phyloP scores from a whole-genome alignment of 164 flowering plant species.

The Magnolia kwangsiensis region DNA sequence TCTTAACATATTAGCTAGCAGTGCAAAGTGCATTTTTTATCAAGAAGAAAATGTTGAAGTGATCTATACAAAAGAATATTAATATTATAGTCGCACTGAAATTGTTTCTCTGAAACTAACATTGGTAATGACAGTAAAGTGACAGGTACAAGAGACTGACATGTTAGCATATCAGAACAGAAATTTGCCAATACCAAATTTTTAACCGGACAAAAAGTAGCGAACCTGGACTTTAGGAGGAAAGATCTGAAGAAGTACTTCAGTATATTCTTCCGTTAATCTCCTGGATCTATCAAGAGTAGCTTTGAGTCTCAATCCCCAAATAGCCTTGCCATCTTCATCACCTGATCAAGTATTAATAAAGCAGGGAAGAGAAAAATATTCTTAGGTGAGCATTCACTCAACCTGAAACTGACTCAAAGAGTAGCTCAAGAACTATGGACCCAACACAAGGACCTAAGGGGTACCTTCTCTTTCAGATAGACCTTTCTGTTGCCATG shows the following conservation, averaged over 20 bases:
- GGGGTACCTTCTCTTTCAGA: slow-evolving; percentile 74
- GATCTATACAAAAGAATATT: no score
- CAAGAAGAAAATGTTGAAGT: no score
- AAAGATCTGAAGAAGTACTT: slow-evolving; percentile 77
- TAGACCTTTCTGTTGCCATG: slow-evolving; percentile 80
- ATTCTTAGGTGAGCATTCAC: background rate
- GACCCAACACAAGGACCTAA: background rate
- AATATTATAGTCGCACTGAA: no score
- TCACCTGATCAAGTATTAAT: slow-evolving; percentile 38
- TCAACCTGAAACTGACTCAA: background rate
- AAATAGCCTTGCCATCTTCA: slow-evolving; percentile 79
- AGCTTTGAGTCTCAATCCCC: slow-evolving; percentile 93
- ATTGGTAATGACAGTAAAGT: no score
- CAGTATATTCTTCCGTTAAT: slow-evolving; percentile 88
- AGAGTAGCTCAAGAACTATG: background rate
- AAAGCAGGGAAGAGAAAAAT: slow-evolving; percentile 1
- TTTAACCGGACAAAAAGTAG: slow-evolving; percentile 1
- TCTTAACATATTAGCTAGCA: no score
- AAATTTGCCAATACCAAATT: background rate
- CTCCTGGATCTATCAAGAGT: slow-evolving; percentile 91
- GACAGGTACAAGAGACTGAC: no score
- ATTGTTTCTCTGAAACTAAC: no score
- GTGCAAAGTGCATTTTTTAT: no score
- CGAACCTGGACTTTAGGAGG: slow-evolving; percentile 70
- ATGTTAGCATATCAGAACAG: background rate